phyloP scores from a whole-genome alignment of 306 rosid genomes.

The Ammopiptanthus mongolicus region DNA sequence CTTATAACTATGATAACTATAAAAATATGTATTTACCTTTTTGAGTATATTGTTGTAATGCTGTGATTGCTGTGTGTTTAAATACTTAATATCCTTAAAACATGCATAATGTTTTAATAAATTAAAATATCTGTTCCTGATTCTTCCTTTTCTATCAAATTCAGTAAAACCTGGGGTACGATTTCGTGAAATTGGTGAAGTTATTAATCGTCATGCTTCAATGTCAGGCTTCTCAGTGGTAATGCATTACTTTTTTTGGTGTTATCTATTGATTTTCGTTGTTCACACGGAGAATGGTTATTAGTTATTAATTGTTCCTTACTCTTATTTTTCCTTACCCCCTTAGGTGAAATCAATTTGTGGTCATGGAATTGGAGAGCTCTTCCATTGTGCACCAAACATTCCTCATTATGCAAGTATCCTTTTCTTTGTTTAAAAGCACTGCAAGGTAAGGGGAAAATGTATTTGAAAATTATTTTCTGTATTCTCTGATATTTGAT shows the following conservation, averaged over 20 bases:
- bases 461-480: too few relatives aligned
- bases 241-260: slow-evolving; percentile 15
- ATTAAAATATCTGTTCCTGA: slow-evolving; percentile 10
- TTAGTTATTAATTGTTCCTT: slow-evolving; percentile 1
- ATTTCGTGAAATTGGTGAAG: slow-evolving; percentile 95
- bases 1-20: not conserved
- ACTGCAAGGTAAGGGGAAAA: not conserved
- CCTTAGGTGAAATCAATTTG: slow-evolving; percentile 69
- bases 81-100: not conserved
- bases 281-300: not conserved
- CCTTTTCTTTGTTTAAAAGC: slow-evolving; percentile 32
- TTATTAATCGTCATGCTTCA: slow-evolving; percentile 73
- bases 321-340: not conserved
- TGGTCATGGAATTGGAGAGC: slow-evolving; percentile 99
- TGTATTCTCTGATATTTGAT: slow-evolving; percentile 2
- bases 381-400: slow-evolving; percentile 91
- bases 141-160: slow-evolving; percentile 11
- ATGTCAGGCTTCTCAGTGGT: slow-evolving; percentile 95
- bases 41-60: not conserved
- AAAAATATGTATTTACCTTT: not conserved
- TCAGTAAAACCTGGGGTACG: slow-evolving; percentile 92
- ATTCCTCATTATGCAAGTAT: slow-evolving; percentile 93
- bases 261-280: slow-evolving; percentile 1
- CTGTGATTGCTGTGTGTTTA: not conserved
- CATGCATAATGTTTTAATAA: not conserved